Conservation (phyloP, 2,329 filamentous ascomycete species). For the Fusarium liriodendri region DNA sequence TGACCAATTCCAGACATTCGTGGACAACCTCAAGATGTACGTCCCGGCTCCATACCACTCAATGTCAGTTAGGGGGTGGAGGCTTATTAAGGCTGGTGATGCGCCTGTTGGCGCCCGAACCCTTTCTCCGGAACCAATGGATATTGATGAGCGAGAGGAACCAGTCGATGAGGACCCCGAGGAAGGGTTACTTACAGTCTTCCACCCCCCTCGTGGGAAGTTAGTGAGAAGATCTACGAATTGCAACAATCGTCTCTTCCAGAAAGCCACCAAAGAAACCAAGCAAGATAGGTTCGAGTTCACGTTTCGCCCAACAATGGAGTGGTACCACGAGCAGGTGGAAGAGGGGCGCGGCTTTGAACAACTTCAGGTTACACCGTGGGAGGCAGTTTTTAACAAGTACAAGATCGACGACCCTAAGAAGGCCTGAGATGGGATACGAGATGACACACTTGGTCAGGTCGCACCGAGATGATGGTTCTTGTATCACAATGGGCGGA, state of each 20-base stretch:
- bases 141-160: slow-evolving; percentile 35
- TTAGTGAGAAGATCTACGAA: slow-evolving; percentile 35
- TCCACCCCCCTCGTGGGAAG: slow-evolving; percentile 57
- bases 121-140: slow-evolving; percentile 28
- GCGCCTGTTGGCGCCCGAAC: neutral
- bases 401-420: slow-evolving; percentile 43
- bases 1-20: slow-evolving; percentile 49
- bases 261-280: slow-evolving; percentile 42
- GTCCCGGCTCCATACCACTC: slow-evolving; percentile 49
- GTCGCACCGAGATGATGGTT: neutral
- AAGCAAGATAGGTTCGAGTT: slow-evolving; percentile 42
- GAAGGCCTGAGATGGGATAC: slow-evolving; percentile 6
- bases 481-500: slow-evolving; percentile 10
- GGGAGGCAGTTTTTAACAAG: slow-evolving; percentile 54
- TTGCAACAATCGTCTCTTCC: slow-evolving; percentile 59
- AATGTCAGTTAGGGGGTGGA: slow-evolving; percentile 54
- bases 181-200: slow-evolving; percentile 51
- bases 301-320: slow-evolving; percentile 58
- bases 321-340: slow-evolving; percentile 64
- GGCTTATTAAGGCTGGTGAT: slow-evolving; percentile 38
- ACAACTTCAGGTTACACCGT: slow-evolving; percentile 60
- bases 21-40: slow-evolving; percentile 46
- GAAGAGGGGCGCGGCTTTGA: slow-evolving; percentile 61
- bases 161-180: slow-evolving; percentile 27
- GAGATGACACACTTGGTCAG: neutral